Percentiles rank a stretch among this genome's conserved stretches.
Conservation (phyloP, 306 rosid species). For the Quercus berberidifolia region DNA sequence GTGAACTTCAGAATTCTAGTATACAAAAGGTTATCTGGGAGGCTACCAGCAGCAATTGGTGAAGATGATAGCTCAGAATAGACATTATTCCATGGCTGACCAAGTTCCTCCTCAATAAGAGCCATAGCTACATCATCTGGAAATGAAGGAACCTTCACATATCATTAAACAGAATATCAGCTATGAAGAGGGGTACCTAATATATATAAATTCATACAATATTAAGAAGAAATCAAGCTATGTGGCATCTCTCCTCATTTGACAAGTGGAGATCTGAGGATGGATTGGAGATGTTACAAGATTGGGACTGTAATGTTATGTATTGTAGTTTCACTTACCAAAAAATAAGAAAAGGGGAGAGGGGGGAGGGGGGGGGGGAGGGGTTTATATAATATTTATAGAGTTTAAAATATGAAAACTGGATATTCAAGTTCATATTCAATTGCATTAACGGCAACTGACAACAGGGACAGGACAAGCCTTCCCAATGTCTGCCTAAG, state of each 20-base stretch:
- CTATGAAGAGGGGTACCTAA: conserved; percentile 17
- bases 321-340: not conserved
- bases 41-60: conserved; percentile 96
- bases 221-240: conserved; percentile 2
- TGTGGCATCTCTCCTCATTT: not conserved
- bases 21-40: conserved; percentile 32
- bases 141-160: conserved; percentile 89
- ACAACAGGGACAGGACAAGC: not conserved
- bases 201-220: conserved; percentile 10
- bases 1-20: conserved; percentile 24
- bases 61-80: conserved; percentile 92
- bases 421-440: not conserved
- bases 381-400: not conserved
- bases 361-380: too few relatives aligned
- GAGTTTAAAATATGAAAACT: too few relatives aligned
- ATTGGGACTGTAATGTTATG: not conserved
- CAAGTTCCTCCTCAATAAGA: conserved; percentile 92
- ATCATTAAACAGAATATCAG: conserved; percentile 32
- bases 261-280: not conserved
- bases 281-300: not conserved
- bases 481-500: not conserved
- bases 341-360: too few relatives aligned
- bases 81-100: conserved; percentile 88
- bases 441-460: not conserved
- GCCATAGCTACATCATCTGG: conserved; percentile 99